Base-by-base conservation (phyloP, 345 rosid species). In the Citropsis articulata region DNA sequence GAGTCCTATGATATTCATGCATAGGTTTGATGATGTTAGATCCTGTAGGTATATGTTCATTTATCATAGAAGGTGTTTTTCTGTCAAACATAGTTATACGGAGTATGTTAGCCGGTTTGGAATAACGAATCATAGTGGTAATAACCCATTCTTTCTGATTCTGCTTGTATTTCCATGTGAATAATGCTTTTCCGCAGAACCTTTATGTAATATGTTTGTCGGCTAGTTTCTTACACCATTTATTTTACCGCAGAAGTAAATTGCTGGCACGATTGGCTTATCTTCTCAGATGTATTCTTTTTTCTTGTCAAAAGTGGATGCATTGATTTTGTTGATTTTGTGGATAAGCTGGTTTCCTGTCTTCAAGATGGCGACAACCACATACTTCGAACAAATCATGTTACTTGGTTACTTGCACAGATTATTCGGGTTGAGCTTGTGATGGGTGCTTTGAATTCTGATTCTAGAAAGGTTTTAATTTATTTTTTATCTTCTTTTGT, bases 261-360 rank as follows among this genome's bases (percentile, higher is more conserved):
- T 86, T 96, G 98, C 89, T 94, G 99, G 99, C 97, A 90, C 82
- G 99, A 96, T 75, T 96, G 99, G 99, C 95, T 96, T 74, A 92
- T 91, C 86, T 96, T 96, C 88, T 92, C 98, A 73, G 99, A 96
- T 83, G 86, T 92, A 50, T 92, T 90, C 86, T 92, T 81, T 87
- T 91, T 94, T 81, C 92, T 96, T 25, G 82, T 90, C 85, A 96
- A 94, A 86, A 96, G 93, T 79, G 95, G 98, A 64, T 94, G 99
- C 76, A 89, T 94, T 50, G 99, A 94, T 85, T 96, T 96, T 89
- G 91, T 91, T 82, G 97, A 94, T 89, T 96, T 94, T 86, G 91
- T 96, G 84, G 98, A 96, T 83, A 94, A 96, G 89, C 87, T 96
- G 84, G 94, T 92, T 72, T 80, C 76, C 74, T 89, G 94, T 60